Evolutionary conservation across 1,139 yeast species (phyloP), one percentile per base, ranked within the genome.

Genomic region (Blastobotrys aristatus): DNA sequence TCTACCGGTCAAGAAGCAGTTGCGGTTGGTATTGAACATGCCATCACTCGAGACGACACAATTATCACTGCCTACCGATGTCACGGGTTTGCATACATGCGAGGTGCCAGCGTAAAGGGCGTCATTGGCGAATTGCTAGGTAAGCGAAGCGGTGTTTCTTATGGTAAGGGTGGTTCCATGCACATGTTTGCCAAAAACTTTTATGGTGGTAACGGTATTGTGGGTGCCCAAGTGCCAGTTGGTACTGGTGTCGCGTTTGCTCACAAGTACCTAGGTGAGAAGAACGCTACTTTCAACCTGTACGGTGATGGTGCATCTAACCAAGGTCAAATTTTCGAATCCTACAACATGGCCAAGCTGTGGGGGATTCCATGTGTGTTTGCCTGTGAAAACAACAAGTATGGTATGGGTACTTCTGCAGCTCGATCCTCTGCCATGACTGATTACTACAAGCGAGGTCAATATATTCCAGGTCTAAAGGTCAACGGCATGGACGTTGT

Each of bases 221-320:
- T 92, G 48, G 98, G 98, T 68, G 98, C 97, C 48, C 98, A 92
- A 74, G 97, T 92, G 51, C 96, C 98, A 57, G 79, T 92, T 63
- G 98, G 98, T 67, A 87, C 97, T 49, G 98, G 98, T 60, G 77
- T 92, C 58, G 95, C 97, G 11, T 92, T 90, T 73, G 95, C 97
- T 57, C 97, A 92, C 75, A 89, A 89, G 75, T 92, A 94, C 76
- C 79, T 80, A 68, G 82, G 81, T 62, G 64, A 66, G 50, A 89
- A 88, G 64, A 77, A 77, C 57, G 89, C 94, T 62, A 78, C 94
- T 50, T 92, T 90, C 71, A 73, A 95, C 54, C 75, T 92, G 58
- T 92, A 92, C 72, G 98, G 98, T 73, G 98, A 92, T 67, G 98
- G 98, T 78, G 98, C 98, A 48, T 83, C 97, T 56, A 92, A 92